Percentiles rank a stretch among this genome's conserved stretches.
These are phyloP conservation scores for Chaetomium tenue DNA, from an alignment of 495 filamentous ascomycete genomes.

Conservation along the genomic window DNA sequence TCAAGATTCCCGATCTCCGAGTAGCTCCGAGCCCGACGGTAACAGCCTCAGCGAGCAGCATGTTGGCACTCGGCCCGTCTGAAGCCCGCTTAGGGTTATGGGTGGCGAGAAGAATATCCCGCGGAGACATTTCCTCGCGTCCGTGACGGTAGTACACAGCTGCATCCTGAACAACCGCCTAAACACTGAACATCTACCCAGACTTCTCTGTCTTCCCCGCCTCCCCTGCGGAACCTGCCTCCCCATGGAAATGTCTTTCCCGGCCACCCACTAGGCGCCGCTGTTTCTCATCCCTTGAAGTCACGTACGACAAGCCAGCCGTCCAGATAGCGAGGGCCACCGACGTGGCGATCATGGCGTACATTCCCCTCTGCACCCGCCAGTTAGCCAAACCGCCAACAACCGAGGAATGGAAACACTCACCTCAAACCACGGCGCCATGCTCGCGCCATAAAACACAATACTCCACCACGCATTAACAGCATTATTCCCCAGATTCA, in stretches of 20 bases:
- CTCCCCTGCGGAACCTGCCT: neutral
- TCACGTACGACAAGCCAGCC: constrained; percentile 40
- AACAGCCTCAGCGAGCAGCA: too few species aligned
- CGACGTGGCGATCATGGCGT: constrained; percentile 57
- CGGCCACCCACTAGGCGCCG: neutral
- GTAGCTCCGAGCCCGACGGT: too few species aligned
- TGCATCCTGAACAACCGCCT: too few species aligned
- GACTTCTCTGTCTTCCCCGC: neutral
- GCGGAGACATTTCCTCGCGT: too few species aligned
- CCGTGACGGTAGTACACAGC: too few species aligned
- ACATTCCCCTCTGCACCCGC: constrained; percentile 50
- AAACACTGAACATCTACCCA: neutral
- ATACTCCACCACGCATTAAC: constrained; percentile 65
- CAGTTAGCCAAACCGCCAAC: constrained; percentile 19
- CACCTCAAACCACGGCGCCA: constrained; percentile 59
- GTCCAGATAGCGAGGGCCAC: constrained; percentile 55
- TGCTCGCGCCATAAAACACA: constrained; percentile 59
- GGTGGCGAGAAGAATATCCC: too few species aligned
- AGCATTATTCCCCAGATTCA: constrained; percentile 59
- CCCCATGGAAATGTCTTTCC: neutral
- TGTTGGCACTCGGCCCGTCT: too few species aligned
- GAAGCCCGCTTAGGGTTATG: too few species aligned
- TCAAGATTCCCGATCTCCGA: too few species aligned
- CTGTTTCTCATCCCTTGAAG: neutral
- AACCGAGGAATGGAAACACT: constrained; percentile 20